These are phyloP conservation scores for Fusarium nematophilum DNA, from an alignment of 2,329 filamentous ascomycete species.

Conservation along the genomic window DNA sequence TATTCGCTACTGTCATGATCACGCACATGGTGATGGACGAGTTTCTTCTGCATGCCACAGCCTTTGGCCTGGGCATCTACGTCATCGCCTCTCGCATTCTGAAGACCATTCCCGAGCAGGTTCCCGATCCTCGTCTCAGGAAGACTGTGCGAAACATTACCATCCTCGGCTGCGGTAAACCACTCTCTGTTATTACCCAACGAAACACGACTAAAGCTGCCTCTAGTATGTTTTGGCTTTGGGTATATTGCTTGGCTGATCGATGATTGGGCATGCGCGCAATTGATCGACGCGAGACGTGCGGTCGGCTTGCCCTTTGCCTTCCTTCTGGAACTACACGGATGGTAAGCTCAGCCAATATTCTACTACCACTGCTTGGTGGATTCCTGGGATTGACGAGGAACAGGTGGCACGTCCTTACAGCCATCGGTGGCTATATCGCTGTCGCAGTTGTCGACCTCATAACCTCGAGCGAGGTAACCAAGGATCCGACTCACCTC, in stretches of 20 bases:
- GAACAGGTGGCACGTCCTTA: slow-evolving; percentile 56
- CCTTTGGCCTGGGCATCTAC: slow-evolving; percentile 50
- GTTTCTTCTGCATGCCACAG: slow-evolving; percentile 52
- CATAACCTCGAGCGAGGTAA: slow-evolving; percentile 49
- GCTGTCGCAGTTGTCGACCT: slow-evolving; percentile 53
- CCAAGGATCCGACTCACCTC: slow-evolving; percentile 40
- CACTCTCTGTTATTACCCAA: accelerated
- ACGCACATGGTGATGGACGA: slow-evolving; percentile 57
- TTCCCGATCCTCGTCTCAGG: slow-evolving; percentile 41
- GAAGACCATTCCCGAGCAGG: slow-evolving; percentile 48
- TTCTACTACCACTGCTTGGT: background rate
- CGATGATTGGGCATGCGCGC: slow-evolving; percentile 50
- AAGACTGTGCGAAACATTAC: slow-evolving; percentile 35
- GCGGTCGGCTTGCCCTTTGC: slow-evolving; percentile 50
- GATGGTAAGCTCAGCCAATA: too few relatives aligned
- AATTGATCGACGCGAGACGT: slow-evolving; percentile 43
- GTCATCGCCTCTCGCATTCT: slow-evolving; percentile 48
- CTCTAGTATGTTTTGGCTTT: slow-evolving; percentile 48
- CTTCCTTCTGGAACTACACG: slow-evolving; percentile 55
- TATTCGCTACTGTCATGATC: slow-evolving; percentile 52
- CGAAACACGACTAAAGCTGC: background rate
- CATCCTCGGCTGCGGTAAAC: slow-evolving; percentile 34
- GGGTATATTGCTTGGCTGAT: slow-evolving; percentile 55
- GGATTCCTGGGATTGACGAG: background rate
- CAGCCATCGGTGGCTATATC: slow-evolving; percentile 54